A percentile compares a stretch with the other conserved stretches of the same genome.
phyloP scores from a whole-genome alignment of 495 filamentous ascomycete species.

The Annulohypoxylon bovei region DNA sequence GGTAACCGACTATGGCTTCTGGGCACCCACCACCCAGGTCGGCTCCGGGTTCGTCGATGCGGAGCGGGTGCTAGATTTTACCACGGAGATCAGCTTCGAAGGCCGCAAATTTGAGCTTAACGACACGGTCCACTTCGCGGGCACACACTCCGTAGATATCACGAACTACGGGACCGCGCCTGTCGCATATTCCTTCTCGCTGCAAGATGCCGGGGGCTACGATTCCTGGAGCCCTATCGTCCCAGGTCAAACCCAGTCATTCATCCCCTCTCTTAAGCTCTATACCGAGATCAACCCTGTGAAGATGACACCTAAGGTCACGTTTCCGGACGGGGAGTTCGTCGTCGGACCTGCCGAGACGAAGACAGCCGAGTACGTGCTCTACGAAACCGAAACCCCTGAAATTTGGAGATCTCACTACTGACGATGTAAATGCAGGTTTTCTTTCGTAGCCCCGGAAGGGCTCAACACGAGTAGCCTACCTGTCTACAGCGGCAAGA shows the following conservation, averaged over 20 bases:
- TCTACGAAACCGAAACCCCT: neutral
- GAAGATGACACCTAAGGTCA: constrained; percentile 13
- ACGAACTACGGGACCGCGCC: constrained; percentile 49
- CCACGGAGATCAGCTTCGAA: constrained; percentile 71
- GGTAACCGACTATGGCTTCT: constrained; percentile 50
- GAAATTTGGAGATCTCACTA: neutral
- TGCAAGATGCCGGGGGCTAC: constrained; percentile 25
- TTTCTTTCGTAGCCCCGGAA: constrained; percentile 17
- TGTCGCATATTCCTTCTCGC: constrained; percentile 47
- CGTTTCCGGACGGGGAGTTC: constrained; percentile 15
- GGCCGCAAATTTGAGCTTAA: constrained; percentile 66
- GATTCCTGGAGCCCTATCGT: constrained; percentile 13
- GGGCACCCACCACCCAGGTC: constrained; percentile 44
- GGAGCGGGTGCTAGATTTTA: constrained; percentile 66
- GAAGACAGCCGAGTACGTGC: constrained; percentile 22
- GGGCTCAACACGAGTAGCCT: constrained; percentile 28
- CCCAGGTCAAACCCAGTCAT: constrained; percentile 5
- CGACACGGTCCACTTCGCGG: constrained; percentile 51
- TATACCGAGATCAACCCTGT: constrained; percentile 7
- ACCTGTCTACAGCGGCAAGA: constrained; percentile 49
- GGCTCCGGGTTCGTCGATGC: constrained; percentile 67
- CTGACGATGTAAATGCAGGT: constrained; percentile 3
- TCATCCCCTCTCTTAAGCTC: constrained; percentile 13
- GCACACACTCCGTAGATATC: constrained; percentile 48
- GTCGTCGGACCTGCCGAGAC: constrained; percentile 20